phyloP scores from a whole-genome alignment of 805 yeast species.

The Metschnikowia shivogae region DNA sequence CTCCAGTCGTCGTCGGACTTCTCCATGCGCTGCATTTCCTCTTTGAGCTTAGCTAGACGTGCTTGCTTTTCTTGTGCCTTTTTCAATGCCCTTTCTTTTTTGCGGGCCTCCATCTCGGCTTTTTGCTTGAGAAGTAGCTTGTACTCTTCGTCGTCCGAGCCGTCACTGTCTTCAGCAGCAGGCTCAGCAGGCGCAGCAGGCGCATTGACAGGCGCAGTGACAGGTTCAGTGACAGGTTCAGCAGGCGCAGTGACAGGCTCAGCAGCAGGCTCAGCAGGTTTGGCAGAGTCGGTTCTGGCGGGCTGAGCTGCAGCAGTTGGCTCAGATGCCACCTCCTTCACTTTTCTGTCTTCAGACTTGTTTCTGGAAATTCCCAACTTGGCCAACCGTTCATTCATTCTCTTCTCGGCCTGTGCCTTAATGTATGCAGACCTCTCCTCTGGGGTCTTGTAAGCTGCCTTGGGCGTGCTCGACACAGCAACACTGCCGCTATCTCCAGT shows the following conservation, averaged over 20 bases:
- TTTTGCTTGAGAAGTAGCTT: constrained; percentile 45
- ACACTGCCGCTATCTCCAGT: neutral
- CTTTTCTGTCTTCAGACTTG: constrained; percentile 8
- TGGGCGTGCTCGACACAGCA: constrained; percentile 4
- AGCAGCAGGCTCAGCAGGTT: neutral
- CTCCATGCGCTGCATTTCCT: constrained; percentile 48
- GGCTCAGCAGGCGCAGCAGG: neutral
- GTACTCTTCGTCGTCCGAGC: constrained; percentile 43
- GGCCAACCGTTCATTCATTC: constrained; percentile 83
- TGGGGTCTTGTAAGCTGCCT: constrained; percentile 38
- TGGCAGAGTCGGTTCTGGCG: neutral
- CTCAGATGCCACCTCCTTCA: neutral
- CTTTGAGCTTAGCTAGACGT: constrained; percentile 51
- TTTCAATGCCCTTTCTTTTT: constrained; percentile 41
- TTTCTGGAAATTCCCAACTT: constrained; percentile 64
- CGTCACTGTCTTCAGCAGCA: constrained; percentile 20
- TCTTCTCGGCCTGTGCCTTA: constrained; percentile 68
- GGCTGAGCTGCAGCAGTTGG: constrained; percentile 2
- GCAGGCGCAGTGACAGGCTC: neutral
- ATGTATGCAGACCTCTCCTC: constrained; percentile 75
- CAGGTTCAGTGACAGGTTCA: neutral
- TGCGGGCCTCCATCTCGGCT: constrained; percentile 42
- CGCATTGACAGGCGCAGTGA: too few species aligned
- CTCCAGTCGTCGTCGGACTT: constrained; percentile 20
- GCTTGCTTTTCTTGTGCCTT: constrained; percentile 59